Base-by-base conservation (phyloP, 345 rosid species). In the Sonneratia alba region DNA sequence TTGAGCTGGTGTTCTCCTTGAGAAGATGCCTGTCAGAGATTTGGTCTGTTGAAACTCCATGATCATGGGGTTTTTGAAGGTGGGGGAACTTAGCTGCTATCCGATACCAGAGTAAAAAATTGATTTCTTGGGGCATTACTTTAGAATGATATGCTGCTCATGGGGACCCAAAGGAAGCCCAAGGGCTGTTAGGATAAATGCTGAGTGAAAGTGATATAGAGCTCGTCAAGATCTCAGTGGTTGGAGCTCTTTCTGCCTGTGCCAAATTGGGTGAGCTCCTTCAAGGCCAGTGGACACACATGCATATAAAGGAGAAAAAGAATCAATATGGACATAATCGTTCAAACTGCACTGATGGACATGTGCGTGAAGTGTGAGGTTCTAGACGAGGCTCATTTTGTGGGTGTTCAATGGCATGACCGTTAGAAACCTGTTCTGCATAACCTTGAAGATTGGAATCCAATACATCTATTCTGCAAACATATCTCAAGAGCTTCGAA, bases 121-220 rank as follows among this genome's bases (percentile, higher is more conserved):
- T 80, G 70, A 75, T 84, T 48, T 76, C 83, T 6, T 82, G 83
- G 84, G 82, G 79, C 77, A 80, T 77, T 32, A 73, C 78, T 75
- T 61, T 78, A 67, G 80, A 69, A 82, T 27, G 85, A 51, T 78
- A 68, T 57, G 77, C 76, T 71, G 70, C 42, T 3, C 73, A 73
- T 62, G 82, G 73, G 32, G 32, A 27, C 36, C 76, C 75, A 15
- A 36, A 32, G 48, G 79, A 78, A 72, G 85, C 87, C 36, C 62
- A 78, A 68, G 19, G 37, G 36, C 59, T 80, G 48, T 84, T 84
- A 43, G 71, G 71, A 53, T 71, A 70, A 76, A 84, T 84, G 83
- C 83, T 73, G 73, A 70, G 69, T 61, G 71, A 68, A 67, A 49
- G 71, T 40, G 5, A 40, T 0, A 69, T 77, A 65, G 77, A 65